These are phyloP conservation scores for Sanghuangporus baumii DNA, from an alignment of 1,284 basidiomycete genomes.

Conservation along the genomic window DNA sequence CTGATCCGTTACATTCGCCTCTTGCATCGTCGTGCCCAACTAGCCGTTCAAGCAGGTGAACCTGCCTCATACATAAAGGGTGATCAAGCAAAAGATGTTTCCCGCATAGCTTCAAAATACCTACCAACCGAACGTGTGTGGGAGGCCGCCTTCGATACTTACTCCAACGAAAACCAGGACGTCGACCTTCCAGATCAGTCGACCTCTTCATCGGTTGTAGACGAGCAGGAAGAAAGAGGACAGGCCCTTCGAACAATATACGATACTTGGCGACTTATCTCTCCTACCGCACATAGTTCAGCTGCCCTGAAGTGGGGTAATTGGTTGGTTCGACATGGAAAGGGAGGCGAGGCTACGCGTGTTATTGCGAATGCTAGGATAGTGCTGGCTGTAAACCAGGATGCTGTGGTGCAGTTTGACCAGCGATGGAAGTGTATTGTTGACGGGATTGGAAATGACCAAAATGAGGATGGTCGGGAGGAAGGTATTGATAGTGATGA, in stretches of 20 bases:
- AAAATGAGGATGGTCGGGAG: background rate
- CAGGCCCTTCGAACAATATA: conserved; percentile 34
- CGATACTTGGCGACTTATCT: conserved; percentile 37
- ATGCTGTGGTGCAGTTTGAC: conserved; percentile 22
- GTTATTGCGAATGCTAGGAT: conserved; percentile 29
- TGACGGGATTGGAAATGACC: conserved; percentile 1
- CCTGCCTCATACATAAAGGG: conserved; percentile 22
- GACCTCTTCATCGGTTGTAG: background rate
- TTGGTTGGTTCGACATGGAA: conserved; percentile 38
- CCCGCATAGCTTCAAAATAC: conserved; percentile 37
- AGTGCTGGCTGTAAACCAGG: conserved; percentile 21
- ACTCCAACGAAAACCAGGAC: background rate
- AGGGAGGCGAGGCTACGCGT: conserved; percentile 32
- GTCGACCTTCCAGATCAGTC: background rate
- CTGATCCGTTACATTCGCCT: conserved; percentile 12
- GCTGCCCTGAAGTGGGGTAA: conserved; percentile 41
- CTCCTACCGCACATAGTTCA: conserved; percentile 24
- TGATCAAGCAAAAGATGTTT: conserved; percentile 31
- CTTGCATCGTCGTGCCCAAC: conserved; percentile 21
- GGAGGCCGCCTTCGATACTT: conserved; percentile 32
- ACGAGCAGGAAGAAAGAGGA: conserved; percentile 13
- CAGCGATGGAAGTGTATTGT: conserved; percentile 25
- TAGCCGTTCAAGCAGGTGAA: background rate
- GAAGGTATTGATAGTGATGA: background rate
- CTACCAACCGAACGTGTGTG: conserved; percentile 40